Evolutionary conservation across 768 basidiomycete genomes (phyloP), one percentile per base, ranked within the genome.

Genomic region (Terana coerulea): DNA sequence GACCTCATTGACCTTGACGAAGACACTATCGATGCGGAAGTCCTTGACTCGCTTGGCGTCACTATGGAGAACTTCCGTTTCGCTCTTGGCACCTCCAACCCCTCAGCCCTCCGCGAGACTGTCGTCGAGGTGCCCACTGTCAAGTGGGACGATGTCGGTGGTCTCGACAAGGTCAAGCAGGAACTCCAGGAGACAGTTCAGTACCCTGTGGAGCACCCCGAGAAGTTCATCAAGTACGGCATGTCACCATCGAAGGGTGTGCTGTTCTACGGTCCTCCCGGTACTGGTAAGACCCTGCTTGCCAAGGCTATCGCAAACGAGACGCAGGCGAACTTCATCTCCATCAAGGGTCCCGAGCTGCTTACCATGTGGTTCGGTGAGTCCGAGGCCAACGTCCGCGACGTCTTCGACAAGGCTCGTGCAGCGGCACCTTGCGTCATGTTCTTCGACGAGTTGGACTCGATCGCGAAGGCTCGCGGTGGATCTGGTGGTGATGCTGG

Each of bases 331-430:
- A 99, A 98, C 78, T 98, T 98, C 65, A 98, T 98, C 75, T 91
- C 87, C 56, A 97, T 98, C 81, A 99, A 99, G 85, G 95, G 97
- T 58, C 95, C 95, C 56, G 97, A 98, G 72, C 78, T 98, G 36
- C 84, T 98, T 36, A 99, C 95, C 5, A 98, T 98, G 95, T 99
- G 97, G 94, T 98, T 99, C 72, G 97, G 97, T 84, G 97, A 99
- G 79, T 98, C 95, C 5, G 97, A 99, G 75, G 97, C 95, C 58
- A 99, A 99, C 64, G 97, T 99, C 55, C 92, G 97, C 61, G 95
- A 98, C 61, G 93, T 98, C 57, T 99, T 99, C 71, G 97, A 99
- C 81, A 98, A 98, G 74, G 97, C 97, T 26, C 91, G 97, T 60
- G 97, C 97, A 15, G 97, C 97, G 7, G 95, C 97, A 24, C 97